phyloP scores from a whole-genome alignment of 495 filamentous ascomycete species.

The Penicillium pulvis region DNA sequence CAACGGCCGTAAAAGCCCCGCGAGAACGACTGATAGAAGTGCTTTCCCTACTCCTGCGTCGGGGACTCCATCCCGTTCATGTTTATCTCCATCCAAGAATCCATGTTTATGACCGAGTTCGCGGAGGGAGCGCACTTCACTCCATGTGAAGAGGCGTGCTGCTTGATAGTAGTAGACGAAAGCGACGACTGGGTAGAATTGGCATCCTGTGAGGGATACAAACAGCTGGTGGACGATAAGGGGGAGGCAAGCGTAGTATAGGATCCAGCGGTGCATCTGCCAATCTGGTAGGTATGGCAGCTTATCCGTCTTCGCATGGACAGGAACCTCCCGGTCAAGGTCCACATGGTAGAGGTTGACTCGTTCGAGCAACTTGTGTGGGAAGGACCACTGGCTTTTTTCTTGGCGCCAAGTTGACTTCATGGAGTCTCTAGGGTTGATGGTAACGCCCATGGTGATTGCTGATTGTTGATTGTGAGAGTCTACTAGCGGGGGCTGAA shows the following conservation, averaged over 20 bases:
- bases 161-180: constrained; percentile 30
- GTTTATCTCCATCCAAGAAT: constrained; percentile 28
- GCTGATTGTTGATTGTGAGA: no score
- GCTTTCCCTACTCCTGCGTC: constrained; percentile 25
- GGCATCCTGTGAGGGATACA: constrained; percentile 16
- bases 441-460: constrained; percentile 7
- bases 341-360: constrained; percentile 27
- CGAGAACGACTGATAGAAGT: constrained; percentile 15
- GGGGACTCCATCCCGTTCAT: constrained; percentile 27
- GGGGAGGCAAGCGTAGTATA: constrained; percentile 26
- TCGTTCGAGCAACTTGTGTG: constrained; percentile 27
- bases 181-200: constrained; percentile 12
- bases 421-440: constrained; percentile 37
- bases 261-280: constrained; percentile 25
- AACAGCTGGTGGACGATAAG: constrained; percentile 30
- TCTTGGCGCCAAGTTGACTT: constrained; percentile 38
- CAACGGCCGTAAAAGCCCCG: constrained; percentile 12
- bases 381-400: constrained; percentile 21
- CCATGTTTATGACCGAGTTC: constrained; percentile 25
- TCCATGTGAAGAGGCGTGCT: constrained; percentile 24
- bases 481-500: neutral
- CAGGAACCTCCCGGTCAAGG: constrained; percentile 25
- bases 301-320: constrained; percentile 32
- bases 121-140: constrained; percentile 25
- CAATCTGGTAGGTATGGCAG: constrained; percentile 27